Evolutionary conservation across 2,329 filamentous ascomycete species (phyloP).

Genomic region (Colletotrichum gloeosporioides): DNA sequence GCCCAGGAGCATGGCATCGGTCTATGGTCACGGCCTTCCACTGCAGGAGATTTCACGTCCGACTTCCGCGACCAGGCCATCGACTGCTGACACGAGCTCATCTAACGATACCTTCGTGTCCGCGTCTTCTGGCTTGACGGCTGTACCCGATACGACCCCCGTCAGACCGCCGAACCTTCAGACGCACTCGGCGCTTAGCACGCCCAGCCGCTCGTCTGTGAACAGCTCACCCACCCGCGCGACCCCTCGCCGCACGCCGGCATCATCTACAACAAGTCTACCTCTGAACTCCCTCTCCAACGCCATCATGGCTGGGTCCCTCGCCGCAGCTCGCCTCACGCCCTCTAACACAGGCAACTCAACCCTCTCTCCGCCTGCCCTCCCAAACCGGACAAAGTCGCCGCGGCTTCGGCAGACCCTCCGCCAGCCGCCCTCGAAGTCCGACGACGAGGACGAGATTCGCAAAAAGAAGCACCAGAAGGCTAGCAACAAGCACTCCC

Average conservation of each 20-base stretch:
- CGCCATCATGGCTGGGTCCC: slow-evolving; percentile 77
- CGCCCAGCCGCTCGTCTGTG: slow-evolving; percentile 9
- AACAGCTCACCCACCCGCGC: slow-evolving; percentile 41
- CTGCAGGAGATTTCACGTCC: neutral
- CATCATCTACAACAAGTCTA: slow-evolving; percentile 43
- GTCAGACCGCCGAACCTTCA: neutral
- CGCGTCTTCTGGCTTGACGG: slow-evolving; percentile 30
- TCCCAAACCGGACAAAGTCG: slow-evolving; percentile 49
- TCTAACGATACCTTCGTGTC: slow-evolving; percentile 31
- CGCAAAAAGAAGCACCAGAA: slow-evolving; percentile 50
- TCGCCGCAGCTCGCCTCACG: slow-evolving; percentile 67
- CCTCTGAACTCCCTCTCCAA: slow-evolving; percentile 71
- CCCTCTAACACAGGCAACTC: slow-evolving; percentile 44
- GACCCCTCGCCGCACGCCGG: slow-evolving; percentile 31
- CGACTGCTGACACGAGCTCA: slow-evolving; percentile 24
- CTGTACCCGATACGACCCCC: neutral
- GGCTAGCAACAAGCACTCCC: slow-evolving; percentile 69
- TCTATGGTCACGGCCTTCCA: neutral
- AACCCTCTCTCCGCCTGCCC: slow-evolving; percentile 43
- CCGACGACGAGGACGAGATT: slow-evolving; percentile 60
- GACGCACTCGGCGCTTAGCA: neutral
- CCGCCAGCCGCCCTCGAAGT: slow-evolving; percentile 56
- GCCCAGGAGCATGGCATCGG: neutral
- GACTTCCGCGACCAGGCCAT: slow-evolving; percentile 17
- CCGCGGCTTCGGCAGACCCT: slow-evolving; percentile 70